Evolutionary conservation across 2,329 filamentous ascomycete species (phyloP).

Genomic region (Epichloe hybrida): DNA sequence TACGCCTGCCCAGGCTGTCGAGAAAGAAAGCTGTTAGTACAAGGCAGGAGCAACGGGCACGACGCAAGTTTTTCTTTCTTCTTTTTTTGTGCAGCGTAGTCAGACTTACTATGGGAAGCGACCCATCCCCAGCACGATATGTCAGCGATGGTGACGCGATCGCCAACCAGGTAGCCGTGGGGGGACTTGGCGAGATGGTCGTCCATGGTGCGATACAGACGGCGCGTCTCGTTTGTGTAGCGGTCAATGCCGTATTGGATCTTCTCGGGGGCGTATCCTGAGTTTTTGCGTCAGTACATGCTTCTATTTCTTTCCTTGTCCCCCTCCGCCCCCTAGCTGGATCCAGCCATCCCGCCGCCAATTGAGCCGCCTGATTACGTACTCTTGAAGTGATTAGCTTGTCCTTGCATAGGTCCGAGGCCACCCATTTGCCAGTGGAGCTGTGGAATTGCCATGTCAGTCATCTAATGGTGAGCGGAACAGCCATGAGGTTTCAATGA

Average conservation of each 20-base stretch:
- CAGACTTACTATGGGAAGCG: slow-evolving; percentile 29
- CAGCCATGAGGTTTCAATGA: not conserved
- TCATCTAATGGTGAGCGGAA: not conserved
- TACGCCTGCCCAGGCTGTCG: slow-evolving; percentile 22
- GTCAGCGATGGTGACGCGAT: slow-evolving; percentile 62
- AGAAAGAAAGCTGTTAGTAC: not conserved
- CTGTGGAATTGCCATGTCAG: slow-evolving; percentile 13
- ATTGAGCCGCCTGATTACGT: slow-evolving; percentile 8
- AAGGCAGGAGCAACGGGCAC: not conserved
- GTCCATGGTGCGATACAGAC: slow-evolving; percentile 68
- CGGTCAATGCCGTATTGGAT: slow-evolving; percentile 74
- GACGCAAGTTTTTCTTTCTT: not conserved
- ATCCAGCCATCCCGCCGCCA: no score
- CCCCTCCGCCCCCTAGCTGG: no score
- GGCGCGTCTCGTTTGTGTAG: slow-evolving; percentile 72
- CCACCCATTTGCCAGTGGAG: slow-evolving; percentile 67
- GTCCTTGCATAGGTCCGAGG: slow-evolving; percentile 67
- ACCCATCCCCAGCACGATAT: slow-evolving; percentile 75
- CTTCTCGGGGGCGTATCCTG: slow-evolving; percentile 60
- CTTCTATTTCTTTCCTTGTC: not conserved
- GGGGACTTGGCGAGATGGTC: slow-evolving; percentile 47
- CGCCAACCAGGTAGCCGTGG: slow-evolving; percentile 50
- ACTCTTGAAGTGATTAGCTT: slow-evolving; percentile 73
- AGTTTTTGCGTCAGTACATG: not conserved
- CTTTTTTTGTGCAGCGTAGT: no score